Conservation (phyloP, 352 stramenopile species). For the Blastocystis sp. region DNA sequence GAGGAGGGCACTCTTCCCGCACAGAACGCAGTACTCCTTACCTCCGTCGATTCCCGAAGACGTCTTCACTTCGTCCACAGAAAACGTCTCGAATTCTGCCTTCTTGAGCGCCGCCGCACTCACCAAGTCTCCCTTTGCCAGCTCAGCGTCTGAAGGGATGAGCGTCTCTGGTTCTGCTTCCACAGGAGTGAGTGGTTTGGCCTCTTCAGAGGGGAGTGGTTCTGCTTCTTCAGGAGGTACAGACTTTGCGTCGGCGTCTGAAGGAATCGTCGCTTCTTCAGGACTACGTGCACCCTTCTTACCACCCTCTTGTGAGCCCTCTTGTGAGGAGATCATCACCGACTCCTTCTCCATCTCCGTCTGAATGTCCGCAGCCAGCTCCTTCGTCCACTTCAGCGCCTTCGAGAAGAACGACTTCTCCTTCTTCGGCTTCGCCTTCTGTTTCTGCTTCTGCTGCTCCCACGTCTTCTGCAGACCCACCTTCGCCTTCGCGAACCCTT, state of each 20-base stretch:
- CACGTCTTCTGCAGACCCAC: neutral
- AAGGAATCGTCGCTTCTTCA: too few relatives aligned
- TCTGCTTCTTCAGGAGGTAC: too few relatives aligned
- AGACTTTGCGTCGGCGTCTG: too few relatives aligned
- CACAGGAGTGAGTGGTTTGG: too few relatives aligned
- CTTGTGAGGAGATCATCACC: neutral
- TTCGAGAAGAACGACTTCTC: conserved; percentile 24
- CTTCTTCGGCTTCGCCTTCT: conserved; percentile 13
- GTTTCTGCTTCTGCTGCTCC: neutral
- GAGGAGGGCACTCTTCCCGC: neutral
- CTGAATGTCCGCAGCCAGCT: conserved; percentile 12
- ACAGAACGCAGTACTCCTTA: neutral
- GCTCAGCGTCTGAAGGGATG: too few relatives aligned
- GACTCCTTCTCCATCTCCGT: neutral
- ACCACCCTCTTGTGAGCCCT: neutral
- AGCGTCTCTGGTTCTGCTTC: too few relatives aligned
- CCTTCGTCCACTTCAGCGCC: conserved; percentile 23
- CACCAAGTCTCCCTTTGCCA: neutral
- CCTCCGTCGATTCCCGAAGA: neutral
- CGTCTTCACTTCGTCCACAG: neutral
- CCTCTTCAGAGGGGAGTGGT: too few relatives aligned
- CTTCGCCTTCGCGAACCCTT: neutral
- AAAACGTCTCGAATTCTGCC: neutral
- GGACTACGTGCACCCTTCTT: neutral
- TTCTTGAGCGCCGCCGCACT: neutral